phyloP scores from a whole-genome alignment of 2,329 filamentous ascomycete genomes.

The Pestalotiopsis sp. region DNA sequence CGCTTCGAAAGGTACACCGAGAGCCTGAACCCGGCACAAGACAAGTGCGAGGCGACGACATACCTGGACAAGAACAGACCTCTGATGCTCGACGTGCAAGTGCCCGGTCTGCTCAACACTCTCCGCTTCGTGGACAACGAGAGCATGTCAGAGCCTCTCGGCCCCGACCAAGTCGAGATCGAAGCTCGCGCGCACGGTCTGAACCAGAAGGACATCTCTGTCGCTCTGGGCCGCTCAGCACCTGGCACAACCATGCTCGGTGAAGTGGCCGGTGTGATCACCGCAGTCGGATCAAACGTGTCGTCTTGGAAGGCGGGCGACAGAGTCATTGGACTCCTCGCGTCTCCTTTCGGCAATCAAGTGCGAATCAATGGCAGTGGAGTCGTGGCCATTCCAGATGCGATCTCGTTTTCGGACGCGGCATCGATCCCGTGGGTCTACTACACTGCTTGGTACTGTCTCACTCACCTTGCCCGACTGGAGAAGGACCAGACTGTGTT shows the following conservation, averaged over 20 bases:
- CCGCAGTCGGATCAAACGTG: neutral
- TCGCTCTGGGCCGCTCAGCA: neutral
- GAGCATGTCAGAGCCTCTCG: neutral
- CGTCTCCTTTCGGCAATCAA: neutral
- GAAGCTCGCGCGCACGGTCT: neutral
- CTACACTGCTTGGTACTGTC: neutral
- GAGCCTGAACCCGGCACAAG: neutral
- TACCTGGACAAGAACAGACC: conserved; percentile 4
- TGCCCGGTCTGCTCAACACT: neutral
- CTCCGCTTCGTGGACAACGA: neutral
- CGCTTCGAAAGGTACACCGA: conserved; percentile 5
- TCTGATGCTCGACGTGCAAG: conserved; percentile 3
- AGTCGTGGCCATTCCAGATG: conserved; percentile 19
- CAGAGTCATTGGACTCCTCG: conserved; percentile 16
- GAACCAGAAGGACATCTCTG: neutral
- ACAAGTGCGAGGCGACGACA: neutral
- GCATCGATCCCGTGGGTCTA: neutral
- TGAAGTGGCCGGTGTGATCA: neutral
- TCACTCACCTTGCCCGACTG: neutral
- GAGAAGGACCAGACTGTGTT: neutral
- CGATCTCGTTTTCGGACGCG: neutral
- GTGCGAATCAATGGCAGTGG: neutral
- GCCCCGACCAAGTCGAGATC: neutral
- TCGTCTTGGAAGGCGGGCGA: neutral
- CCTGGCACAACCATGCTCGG: neutral